Percentiles rank a stretch among this genome's conserved stretches.
Evolutionary conservation across 306 rosid genomes (phyloP).

Genomic region (Canavalia gladiata): DNA sequence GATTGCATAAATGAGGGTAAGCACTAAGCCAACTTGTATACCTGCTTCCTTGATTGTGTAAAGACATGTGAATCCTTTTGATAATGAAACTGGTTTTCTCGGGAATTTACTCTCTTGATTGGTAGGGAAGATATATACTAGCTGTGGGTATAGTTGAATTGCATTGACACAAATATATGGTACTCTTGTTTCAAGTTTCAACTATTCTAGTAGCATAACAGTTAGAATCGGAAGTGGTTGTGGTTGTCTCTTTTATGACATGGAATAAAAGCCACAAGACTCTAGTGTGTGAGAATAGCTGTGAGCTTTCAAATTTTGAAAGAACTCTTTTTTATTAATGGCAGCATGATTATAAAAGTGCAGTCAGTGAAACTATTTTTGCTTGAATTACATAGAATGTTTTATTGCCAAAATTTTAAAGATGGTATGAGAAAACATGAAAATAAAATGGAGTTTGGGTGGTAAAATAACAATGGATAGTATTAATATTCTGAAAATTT

Average conservation of each 20-base stretch:
- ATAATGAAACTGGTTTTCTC: not conserved
- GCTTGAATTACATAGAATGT: no score
- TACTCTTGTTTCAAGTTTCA: not conserved
- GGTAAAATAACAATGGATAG: no score
- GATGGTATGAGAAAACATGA: no score
- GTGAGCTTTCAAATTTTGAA: not conserved
- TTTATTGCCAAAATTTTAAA: no score
- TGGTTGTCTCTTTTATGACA: conserved; percentile 5
- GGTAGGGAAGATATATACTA: not conserved
- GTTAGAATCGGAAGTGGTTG: not conserved
- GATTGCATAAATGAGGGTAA: not conserved
- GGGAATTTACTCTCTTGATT: conserved; percentile 4
- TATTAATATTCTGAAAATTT: no score
- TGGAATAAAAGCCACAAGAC: not conserved
- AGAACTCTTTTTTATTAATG: not conserved
- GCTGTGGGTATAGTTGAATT: conserved; percentile 20
- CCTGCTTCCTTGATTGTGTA: conserved; percentile 6
- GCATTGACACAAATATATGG: not conserved
- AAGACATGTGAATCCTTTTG: conserved; percentile 25
- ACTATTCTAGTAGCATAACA: not conserved
- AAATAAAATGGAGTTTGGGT: no score
- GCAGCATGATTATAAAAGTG: not conserved
- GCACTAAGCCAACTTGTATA: not conserved
- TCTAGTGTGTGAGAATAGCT: not conserved
- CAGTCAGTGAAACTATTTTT: not conserved